Conservation (phyloP, 495 filamentous ascomycete genomes). For the Podospora appendiculata region DNA sequence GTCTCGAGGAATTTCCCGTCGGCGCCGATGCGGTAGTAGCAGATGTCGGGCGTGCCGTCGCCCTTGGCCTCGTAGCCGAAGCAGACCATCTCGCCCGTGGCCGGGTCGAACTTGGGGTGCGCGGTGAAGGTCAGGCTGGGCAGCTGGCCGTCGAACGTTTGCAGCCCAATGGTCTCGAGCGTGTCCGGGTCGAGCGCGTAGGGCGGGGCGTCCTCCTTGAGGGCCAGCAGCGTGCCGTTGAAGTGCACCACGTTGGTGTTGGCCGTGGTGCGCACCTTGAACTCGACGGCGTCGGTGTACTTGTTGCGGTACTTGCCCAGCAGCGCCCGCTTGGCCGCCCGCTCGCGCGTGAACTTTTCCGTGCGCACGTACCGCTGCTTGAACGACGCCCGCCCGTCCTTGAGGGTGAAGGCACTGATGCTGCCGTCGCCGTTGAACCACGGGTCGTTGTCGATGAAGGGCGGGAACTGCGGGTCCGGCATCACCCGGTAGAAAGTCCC, state of each 20-base stretch:
- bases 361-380: slow-evolving; percentile 42
- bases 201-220: slow-evolving; percentile 42
- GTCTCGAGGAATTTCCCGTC: slow-evolving; percentile 34
- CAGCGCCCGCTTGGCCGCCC: slow-evolving; percentile 27
- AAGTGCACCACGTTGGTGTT: slow-evolving; percentile 47
- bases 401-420: slow-evolving; percentile 41
- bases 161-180: slow-evolving; percentile 40
- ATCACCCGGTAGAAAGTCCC: slow-evolving; percentile 35
- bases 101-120: slow-evolving; percentile 49
- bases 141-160: slow-evolving; percentile 47
- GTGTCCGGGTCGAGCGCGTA: slow-evolving; percentile 45
- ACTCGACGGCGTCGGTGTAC: slow-evolving; percentile 40
- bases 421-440: slow-evolving; percentile 18
- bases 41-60: slow-evolving; percentile 34
- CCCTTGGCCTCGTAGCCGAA: slow-evolving; percentile 43
- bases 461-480: slow-evolving; percentile 20
- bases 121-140: slow-evolving; percentile 46
- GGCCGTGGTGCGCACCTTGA: slow-evolving; percentile 34
- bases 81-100: slow-evolving; percentile 43
- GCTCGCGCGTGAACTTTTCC: slow-evolving; percentile 36
- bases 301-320: slow-evolving; percentile 44
- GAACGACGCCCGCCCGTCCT: slow-evolving; percentile 37
- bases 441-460: slow-evolving; percentile 8
- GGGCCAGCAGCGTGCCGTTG: slow-evolving; percentile 38
- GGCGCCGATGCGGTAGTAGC: slow-evolving; percentile 29